phyloP scores from a whole-genome alignment of 306 rosid species.

The Hippophae rhamnoides region DNA sequence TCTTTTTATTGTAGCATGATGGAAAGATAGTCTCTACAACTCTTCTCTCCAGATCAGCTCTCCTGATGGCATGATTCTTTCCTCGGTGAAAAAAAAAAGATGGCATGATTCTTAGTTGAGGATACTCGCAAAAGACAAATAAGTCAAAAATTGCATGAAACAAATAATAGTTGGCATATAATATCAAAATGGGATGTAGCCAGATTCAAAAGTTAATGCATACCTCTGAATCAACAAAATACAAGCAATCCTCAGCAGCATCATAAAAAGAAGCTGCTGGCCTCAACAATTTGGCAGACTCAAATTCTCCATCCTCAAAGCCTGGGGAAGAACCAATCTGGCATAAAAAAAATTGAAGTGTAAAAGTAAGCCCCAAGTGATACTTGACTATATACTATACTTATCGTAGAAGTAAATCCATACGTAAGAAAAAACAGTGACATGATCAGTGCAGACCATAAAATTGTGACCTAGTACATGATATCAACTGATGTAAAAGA shows the following conservation, averaged over 20 bases:
- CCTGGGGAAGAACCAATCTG: constrained; percentile 93
- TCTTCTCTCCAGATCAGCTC: constrained; percentile 65
- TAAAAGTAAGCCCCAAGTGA: background rate
- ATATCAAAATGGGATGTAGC: background rate
- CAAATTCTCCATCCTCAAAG: constrained; percentile 89
- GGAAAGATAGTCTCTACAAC: constrained; percentile 68
- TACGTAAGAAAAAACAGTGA: background rate
- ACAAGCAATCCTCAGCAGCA: constrained; percentile 59
- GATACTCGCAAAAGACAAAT: constrained; percentile 20
- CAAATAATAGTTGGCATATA: background rate
- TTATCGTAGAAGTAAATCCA: background rate
- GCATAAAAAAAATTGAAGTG: constrained; percentile 20
- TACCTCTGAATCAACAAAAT: constrained; percentile 93
- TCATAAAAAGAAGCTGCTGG: constrained; percentile 80
- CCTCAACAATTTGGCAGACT: constrained; percentile 65
- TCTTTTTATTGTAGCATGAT: constrained; percentile 26
- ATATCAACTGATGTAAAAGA: background rate
- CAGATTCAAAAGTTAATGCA: constrained; percentile 10
- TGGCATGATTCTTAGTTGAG: constrained; percentile 72
- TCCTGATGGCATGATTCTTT: constrained; percentile 90
- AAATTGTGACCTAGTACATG: background rate
- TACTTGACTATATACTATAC: background rate
- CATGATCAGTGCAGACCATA: background rate
- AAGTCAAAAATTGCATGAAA: constrained; percentile 10
- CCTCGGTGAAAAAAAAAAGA: constrained; percentile 1